These are phyloP conservation scores for Amanita thiersii DNA, from an alignment of 768 basidiomycete genomes.

Conservation along the genomic window DNA sequence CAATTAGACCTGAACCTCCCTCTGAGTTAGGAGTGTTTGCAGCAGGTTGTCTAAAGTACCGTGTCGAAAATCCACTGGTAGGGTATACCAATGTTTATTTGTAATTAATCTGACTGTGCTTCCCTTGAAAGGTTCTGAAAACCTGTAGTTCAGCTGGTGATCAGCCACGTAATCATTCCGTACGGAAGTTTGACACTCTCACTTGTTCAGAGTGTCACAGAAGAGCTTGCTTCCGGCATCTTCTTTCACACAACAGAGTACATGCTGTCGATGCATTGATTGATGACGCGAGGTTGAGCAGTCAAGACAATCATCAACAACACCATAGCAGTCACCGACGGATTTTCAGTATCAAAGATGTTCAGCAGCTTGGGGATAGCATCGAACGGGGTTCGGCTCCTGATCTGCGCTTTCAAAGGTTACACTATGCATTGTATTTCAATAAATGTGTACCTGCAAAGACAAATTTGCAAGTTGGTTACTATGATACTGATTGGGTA, in stretches of 20 bases:
- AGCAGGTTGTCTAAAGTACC: conserved; percentile 3
- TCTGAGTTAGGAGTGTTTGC: background rate
- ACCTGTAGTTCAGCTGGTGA: background rate
- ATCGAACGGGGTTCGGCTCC: conserved; percentile 1
- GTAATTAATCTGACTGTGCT: background rate
- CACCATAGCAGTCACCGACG: background rate
- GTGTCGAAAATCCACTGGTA: background rate
- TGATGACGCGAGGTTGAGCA: background rate
- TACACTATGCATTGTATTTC: background rate
- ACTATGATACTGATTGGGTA: conserved; percentile 9
- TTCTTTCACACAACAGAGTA: background rate
- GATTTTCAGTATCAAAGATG: background rate
- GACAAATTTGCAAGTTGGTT: background rate
- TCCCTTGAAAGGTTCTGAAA: background rate
- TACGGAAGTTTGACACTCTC: conserved; percentile 1
- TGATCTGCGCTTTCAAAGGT: conserved; percentile 5
- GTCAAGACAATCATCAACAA: background rate
- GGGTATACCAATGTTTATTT: background rate
- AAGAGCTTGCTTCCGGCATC: conserved; percentile 3
- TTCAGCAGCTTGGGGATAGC: background rate
- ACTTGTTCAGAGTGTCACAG: conserved; percentile 1
- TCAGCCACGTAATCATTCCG: background rate
- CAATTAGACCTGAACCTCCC: background rate
- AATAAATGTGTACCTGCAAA: background rate
- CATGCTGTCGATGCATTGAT: conserved; percentile 9